Evolutionary conservation across 208 protist species (phyloP).

Genomic region (Hexamita inflata): DNA sequence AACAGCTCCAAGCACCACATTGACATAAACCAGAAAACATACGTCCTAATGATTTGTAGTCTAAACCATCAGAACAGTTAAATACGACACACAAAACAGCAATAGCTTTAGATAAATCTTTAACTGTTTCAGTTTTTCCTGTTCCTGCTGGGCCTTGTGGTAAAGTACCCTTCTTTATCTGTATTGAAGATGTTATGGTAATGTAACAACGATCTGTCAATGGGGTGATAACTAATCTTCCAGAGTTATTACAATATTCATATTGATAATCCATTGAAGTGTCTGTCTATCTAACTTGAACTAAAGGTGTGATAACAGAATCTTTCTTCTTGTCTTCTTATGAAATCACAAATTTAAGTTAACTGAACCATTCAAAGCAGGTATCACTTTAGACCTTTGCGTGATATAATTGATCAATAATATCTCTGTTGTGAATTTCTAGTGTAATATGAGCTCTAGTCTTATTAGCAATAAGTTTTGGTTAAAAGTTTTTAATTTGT

Average conservation of each 20-base stretch:
- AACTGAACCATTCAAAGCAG: conserved; percentile 84
- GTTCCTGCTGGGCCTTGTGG: conserved; percentile 89
- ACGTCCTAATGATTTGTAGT: conserved; percentile 77
- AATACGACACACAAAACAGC: conserved; percentile 89
- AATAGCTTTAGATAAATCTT: conserved; percentile 84
- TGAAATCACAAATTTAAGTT: conserved; percentile 69
- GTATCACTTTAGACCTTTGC: not conserved
- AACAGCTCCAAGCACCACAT: conserved; percentile 80
- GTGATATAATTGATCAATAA: conserved; percentile 72
- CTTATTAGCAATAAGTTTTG: conserved; percentile 2
- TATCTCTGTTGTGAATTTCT: conserved; percentile 88
- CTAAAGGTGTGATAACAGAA: conserved; percentile 29
- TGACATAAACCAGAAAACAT: conserved; percentile 85
- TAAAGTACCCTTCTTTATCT: conserved; percentile 72
- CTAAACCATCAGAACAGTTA: conserved; percentile 89
- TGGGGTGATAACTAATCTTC: conserved; percentile 86
- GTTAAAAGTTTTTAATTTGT: not conserved
- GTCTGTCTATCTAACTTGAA: conserved; percentile 71
- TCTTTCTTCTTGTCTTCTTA: not conserved
- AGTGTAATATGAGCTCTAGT: conserved; percentile 67
- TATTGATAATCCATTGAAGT: conserved; percentile 75
- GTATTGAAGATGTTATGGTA: conserved; percentile 82
- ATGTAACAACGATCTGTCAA: conserved; percentile 89
- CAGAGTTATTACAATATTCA: conserved; percentile 86
- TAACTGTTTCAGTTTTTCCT: conserved; percentile 96